These are phyloP conservation scores for Wakefieldia striispora DNA, from an alignment of 768 basidiomycete species.

Conservation along the genomic window DNA sequence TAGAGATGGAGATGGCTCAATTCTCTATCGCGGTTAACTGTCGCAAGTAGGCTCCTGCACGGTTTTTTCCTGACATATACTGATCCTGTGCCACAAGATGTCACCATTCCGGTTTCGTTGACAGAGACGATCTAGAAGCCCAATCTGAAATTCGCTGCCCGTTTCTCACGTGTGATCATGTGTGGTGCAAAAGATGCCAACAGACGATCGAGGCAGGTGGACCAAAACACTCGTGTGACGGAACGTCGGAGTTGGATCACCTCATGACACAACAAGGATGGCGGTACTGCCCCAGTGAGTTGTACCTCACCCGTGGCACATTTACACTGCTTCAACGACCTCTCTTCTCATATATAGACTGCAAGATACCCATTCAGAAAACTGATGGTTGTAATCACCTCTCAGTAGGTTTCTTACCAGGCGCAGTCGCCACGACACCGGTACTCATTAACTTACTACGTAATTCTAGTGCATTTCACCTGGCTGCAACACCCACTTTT, in stretches of 20 bases:
- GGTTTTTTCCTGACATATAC: neutral
- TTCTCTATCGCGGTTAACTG: constrained; percentile 46
- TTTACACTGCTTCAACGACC: neutral
- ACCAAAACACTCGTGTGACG: constrained; percentile 57
- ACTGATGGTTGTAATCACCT: constrained; percentile 56
- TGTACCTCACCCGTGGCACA: neutral
- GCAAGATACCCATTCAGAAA: constrained; percentile 52
- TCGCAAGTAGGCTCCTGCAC: constrained; percentile 37
- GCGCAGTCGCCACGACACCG: neutral
- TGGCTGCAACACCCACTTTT: constrained; percentile 58
- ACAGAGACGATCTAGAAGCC: constrained; percentile 44
- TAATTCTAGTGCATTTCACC: constrained; percentile 48
- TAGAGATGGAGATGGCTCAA: constrained; percentile 45
- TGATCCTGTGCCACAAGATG: constrained; percentile 41
- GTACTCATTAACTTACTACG: neutral
- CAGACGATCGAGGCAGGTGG: constrained; percentile 36
- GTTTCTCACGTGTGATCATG: constrained; percentile 43
- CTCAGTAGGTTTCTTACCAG: constrained; percentile 39
- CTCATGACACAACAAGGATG: constrained; percentile 54
- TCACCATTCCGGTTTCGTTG: constrained; percentile 47
- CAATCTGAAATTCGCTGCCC: constrained; percentile 48
- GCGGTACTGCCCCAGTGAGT: constrained; percentile 59
- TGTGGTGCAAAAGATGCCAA: constrained; percentile 62
- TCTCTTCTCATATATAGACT: constrained; percentile 27
- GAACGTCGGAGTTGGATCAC: constrained; percentile 49